Percentiles rank a stretch among this genome's conserved stretches.
Evolutionary conservation across 441 rosid species (phyloP).

Genomic region (Adansonia gregorii): DNA sequence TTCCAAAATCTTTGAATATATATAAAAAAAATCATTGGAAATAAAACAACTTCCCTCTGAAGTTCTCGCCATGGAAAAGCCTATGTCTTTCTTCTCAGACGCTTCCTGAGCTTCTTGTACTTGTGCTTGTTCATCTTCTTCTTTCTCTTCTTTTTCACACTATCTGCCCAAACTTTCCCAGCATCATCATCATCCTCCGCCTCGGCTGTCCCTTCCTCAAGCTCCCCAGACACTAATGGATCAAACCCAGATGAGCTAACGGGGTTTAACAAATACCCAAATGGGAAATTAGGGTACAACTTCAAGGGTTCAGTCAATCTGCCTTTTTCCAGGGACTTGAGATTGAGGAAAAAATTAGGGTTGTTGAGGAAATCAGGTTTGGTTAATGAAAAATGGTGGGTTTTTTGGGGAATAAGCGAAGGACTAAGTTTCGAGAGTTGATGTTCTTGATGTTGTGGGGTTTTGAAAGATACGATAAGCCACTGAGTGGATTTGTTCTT

Average conservation of each 20-base stretch:
- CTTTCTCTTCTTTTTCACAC: constrained; percentile 97
- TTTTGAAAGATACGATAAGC: constrained; percentile 31
- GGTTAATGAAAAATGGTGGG: not conserved
- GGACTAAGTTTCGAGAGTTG: constrained; percentile 23
- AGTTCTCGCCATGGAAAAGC: constrained; percentile 23
- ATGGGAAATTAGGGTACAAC: constrained; percentile 48
- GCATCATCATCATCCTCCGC: constrained; percentile 32
- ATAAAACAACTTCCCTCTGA: constrained; percentile 9
- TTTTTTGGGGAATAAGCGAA: constrained; percentile 12
- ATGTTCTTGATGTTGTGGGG: constrained; percentile 1
- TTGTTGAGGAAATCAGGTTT: constrained; percentile 11
- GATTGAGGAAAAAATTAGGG: constrained; percentile 34
- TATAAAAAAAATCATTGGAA: not conserved
- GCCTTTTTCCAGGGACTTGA: constrained; percentile 22
- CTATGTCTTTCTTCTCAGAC: constrained; percentile 46
- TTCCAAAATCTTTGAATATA: constrained; percentile 6
- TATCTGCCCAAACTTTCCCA: constrained; percentile 62
- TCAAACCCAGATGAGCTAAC: constrained; percentile 29
- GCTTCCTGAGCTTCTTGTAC: constrained; percentile 80
- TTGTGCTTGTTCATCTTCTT: constrained; percentile 95
- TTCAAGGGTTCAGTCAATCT: constrained; percentile 27
- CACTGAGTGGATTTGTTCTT: constrained; percentile 35
- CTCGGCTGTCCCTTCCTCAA: constrained; percentile 24
- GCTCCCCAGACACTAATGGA: constrained; percentile 24
- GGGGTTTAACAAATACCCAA: constrained; percentile 40